Percentiles rank a stretch among this genome's conserved stretches.
These are phyloP conservation scores for Mortierella sp. DNA, from an alignment of 371 early-diverging fungal species.

Conservation along the genomic window DNA sequence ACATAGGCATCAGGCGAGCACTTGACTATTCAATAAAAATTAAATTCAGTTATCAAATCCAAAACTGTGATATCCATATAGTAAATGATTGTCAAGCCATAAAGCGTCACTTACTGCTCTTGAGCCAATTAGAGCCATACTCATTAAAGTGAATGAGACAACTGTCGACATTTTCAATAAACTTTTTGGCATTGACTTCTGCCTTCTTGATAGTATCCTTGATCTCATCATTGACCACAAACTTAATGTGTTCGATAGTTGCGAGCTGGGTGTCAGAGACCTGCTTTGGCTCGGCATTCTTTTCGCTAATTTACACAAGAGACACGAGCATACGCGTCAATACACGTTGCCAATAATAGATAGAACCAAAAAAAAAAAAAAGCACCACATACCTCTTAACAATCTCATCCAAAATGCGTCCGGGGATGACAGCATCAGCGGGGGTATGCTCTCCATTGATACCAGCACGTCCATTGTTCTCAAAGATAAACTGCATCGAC, in stretches of 20 bases:
- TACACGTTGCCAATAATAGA: background rate
- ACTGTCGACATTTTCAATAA: slow-evolving; percentile 80
- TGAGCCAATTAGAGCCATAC: slow-evolving; percentile 88
- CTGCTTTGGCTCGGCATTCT: slow-evolving; percentile 63
- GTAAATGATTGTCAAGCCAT: background rate
- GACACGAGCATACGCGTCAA: background rate
- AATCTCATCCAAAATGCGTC: slow-evolving; percentile 77
- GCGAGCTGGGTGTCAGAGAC: slow-evolving; percentile 57
- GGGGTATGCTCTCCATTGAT: slow-evolving; percentile 97
- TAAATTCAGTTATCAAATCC: background rate
- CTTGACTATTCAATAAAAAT: slow-evolving; percentile 58
- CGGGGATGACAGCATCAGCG: slow-evolving; percentile 92
- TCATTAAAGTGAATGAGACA: slow-evolving; percentile 75
- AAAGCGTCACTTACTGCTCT: slow-evolving; percentile 67
- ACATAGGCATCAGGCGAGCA: slow-evolving; percentile 83
- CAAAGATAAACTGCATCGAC: slow-evolving; percentile 87
- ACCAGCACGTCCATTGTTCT: slow-evolving; percentile 89
- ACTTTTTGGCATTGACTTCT: slow-evolving; percentile 66
- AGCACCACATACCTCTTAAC: slow-evolving; percentile 60
- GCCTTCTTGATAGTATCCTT: slow-evolving; percentile 69
- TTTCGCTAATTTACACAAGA: slow-evolving; percentile 60
- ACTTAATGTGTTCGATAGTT: slow-evolving; percentile 69
- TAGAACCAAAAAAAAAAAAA: slow-evolving; percentile 5
- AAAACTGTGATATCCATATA: background rate
- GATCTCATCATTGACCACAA: slow-evolving; percentile 68